Evolutionary conservation across 108 stramenopile species (phyloP).

Genomic region (Skeletonema potamos): DNA sequence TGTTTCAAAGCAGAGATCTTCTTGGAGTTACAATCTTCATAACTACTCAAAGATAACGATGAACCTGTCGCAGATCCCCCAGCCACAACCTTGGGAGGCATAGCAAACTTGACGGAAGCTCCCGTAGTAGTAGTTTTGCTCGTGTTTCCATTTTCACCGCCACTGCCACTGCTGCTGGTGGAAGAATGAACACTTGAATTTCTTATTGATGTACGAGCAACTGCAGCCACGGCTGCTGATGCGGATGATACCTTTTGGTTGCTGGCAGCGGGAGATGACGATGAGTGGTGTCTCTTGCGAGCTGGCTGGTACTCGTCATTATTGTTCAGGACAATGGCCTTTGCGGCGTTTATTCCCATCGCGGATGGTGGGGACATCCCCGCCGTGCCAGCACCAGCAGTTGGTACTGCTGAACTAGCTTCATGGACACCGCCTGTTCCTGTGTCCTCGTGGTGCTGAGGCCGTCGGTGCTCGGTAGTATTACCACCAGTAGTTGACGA

Average conservation of each 20-base stretch:
- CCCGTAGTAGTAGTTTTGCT: neutral
- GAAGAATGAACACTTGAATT: neutral
- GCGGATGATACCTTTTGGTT: no score
- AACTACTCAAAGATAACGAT: constrained; percentile 5
- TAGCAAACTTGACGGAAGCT: constrained; percentile 12
- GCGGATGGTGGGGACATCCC: neutral
- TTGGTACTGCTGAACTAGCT: neutral
- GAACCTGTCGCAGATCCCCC: constrained; percentile 12
- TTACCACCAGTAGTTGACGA: neutral
- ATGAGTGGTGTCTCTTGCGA: neutral
- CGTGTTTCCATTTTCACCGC: neutral
- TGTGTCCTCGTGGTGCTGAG: neutral
- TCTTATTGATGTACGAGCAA: neutral
- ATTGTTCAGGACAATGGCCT: neutral
- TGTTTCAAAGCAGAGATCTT: constrained; percentile 1
- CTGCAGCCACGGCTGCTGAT: neutral
- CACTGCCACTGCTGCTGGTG: neutral
- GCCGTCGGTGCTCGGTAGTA: neutral
- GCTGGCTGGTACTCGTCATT: neutral
- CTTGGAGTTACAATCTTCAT: neutral
- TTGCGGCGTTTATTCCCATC: neutral
- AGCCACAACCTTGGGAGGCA: constrained; percentile 12
- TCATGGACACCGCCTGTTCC: neutral
- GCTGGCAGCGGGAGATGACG: neutral
- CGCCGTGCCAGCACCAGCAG: neutral